Evolutionary conservation across 192 early-diverging fungal genomes (phyloP), one percentile per base, ranked within the genome.

Genomic region (Phycomyces blakesleeanus): DNA sequence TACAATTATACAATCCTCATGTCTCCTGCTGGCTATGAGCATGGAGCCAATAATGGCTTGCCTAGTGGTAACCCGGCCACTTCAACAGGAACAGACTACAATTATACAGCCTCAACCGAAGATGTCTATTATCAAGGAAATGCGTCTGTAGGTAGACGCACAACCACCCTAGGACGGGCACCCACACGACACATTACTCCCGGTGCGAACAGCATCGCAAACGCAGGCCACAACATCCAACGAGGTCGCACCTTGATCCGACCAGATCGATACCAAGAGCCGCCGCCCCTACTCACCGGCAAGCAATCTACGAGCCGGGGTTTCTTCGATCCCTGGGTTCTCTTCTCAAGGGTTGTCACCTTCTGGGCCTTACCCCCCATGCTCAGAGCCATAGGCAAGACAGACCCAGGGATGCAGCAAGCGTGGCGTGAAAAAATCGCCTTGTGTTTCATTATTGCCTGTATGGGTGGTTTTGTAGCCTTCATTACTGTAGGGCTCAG

Each of bases 401-500:
- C 61, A 37, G 88, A 88, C 29, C 67, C 80, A 55, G 74, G 67
- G 26, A 87, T 89, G 75, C 88, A 89, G 77, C 90, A 91, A 75
- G 90, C 90, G 14, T 91, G 90, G 90, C 81, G 90, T 56, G 90
- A 91, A 66, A 91, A 91, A 65, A 76, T 90, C 12, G 79, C 88
- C 0, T 69, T 91, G 52, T 92, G 92, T 70, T 83, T 89, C 51
- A 86, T 97, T 57, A 93, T 94, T 54, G 61, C 85, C 15, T 62
- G 91, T 37, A 76, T 93, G 69, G 90, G 92, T 78, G 83, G 78
- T 4, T 69, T 81, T 21, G 83, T 94, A 22, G 91, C 91, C 29
- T 97, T 94, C 72, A 65, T 95, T 57, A 94, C 91, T 14, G 82
- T 97, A 50, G 88, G 88, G 50, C 74, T 91, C 44, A 54, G 81